A percentile compares a stretch with the other conserved stretches of the same genome.
These are phyloP conservation scores for Suillus ampliporus DNA, from an alignment of 768 basidiomycete species.

Conservation along the genomic window DNA sequence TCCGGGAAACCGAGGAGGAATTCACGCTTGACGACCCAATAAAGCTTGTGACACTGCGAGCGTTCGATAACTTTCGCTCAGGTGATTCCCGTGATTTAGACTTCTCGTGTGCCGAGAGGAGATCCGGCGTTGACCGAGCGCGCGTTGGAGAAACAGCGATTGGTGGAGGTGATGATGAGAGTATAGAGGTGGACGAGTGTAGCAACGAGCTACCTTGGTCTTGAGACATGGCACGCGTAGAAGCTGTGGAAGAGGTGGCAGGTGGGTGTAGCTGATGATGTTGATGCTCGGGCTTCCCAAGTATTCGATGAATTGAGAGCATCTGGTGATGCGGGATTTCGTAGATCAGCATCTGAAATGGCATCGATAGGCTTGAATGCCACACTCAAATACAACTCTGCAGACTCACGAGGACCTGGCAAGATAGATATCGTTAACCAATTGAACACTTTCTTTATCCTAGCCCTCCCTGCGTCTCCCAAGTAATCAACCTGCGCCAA, in stretches of 20 bases:
- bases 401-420: slow-evolving; percentile 46
- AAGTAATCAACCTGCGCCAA: slow-evolving; percentile 73
- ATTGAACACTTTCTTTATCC: slow-evolving; percentile 76
- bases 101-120: slow-evolving; percentile 50
- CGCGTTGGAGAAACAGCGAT: slow-evolving; percentile 54
- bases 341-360: slow-evolving; percentile 48
- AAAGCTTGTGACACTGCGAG: slow-evolving; percentile 35
- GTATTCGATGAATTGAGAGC: slow-evolving; percentile 54
- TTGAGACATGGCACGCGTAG: slow-evolving; percentile 39
- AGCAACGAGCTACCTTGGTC: slow-evolving; percentile 31
- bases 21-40: slow-evolving; percentile 25
- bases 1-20: slow-evolving; percentile 22
- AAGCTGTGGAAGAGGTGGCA: slow-evolving; percentile 47
- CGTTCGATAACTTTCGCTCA: slow-evolving; percentile 37
- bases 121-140: slow-evolving; percentile 60
- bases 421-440: slow-evolving; percentile 74
- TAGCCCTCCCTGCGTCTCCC: slow-evolving; percentile 63
- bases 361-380: slow-evolving; percentile 22
- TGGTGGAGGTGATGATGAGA: slow-evolving; percentile 44
- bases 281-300: slow-evolving; percentile 57
- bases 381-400: not conserved
- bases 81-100: slow-evolving; percentile 31
- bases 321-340: slow-evolving; percentile 78
- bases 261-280: slow-evolving; percentile 59
- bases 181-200: slow-evolving; percentile 39